Conservation (phyloP, 768 basidiomycete genomes). For the Lyophyllum decastes region DNA sequence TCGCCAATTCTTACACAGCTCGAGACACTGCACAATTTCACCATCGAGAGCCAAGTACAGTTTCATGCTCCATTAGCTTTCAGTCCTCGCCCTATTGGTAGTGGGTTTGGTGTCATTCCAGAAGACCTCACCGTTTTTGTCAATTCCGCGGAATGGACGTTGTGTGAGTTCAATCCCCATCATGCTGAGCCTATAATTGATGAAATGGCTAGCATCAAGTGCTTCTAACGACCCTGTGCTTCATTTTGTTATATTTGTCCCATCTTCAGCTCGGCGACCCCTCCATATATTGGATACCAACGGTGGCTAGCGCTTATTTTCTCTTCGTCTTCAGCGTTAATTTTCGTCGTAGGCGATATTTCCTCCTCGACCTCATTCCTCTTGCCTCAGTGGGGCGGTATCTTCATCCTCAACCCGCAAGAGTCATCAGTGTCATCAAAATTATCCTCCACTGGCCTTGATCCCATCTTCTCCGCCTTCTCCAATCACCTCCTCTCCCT, state of each 20-base stretch:
- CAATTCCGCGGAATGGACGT: conserved; percentile 94
- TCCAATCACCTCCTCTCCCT: conserved; percentile 72
- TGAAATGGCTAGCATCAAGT: conserved; percentile 68
- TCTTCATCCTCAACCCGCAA: conserved; percentile 73
- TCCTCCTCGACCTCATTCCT: conserved; percentile 72
- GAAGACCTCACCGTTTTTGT: conserved; percentile 92
- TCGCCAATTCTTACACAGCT: conserved; percentile 64
- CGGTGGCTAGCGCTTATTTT: conserved; percentile 34
- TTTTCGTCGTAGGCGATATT: conserved; percentile 39
- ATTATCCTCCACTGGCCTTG: conserved; percentile 46
- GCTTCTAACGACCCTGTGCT: conserved; percentile 92
- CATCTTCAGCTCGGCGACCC: conserved; percentile 68
- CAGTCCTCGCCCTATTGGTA: conserved; percentile 47
- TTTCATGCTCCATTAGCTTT: conserved; percentile 90
- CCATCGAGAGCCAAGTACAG: conserved; percentile 92
- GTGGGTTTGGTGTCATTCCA: conserved; percentile 61
- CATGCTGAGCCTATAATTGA: background rate
- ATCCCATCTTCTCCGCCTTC: conserved; percentile 63
- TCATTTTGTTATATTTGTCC: conserved; percentile 90
- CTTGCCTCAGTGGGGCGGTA: conserved; percentile 92
- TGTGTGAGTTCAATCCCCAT: conserved; percentile 54
- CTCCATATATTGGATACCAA: conserved; percentile 61
- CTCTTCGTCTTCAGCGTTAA: conserved; percentile 10
- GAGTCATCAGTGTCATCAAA: conserved; percentile 28
- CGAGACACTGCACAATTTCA: conserved; percentile 80